Base-by-base conservation (phyloP, 257 asterid species). In the Scutellaria minor region DNA sequence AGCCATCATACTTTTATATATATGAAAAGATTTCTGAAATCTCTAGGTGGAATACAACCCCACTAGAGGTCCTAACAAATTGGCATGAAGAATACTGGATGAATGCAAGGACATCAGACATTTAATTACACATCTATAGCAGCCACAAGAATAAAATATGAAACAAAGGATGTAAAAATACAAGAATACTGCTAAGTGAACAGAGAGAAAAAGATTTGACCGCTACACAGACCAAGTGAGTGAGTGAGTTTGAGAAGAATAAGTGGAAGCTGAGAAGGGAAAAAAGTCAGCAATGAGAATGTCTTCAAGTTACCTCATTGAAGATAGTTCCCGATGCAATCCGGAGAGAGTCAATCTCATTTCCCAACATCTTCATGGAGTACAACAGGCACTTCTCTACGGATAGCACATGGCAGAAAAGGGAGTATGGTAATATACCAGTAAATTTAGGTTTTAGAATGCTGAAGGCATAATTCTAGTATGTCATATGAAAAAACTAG, bases 291-390 rank as follows among this genome's bases (percentile, higher is more conserved):
- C 50, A 52, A 56, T 8, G 35, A 66, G n/a, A 70, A 42, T 70
- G 66, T 57, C 60, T 63, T 69, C 3, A 27, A 11, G 68, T 66
- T 78, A 94, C 98, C 98, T 91, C 96, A 57, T 94, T 94, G 76
- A 80, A 89, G 79, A 94, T 94, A 27, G 99, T 94, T 64, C 99
- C 99, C 15, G 99, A 91, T 72, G 99, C 99, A 71, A 94, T 73
- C 5, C 51, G 80, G 80, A 94, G 92, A 70, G 90, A 77, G 66
- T 85, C 90, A 78, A 85, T 84, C 65, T 85, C 84, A 62, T 84
- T 62, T 46, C 97, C 97, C 69, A 85, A 87, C 82, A 91, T 89
- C 75, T 85, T 82, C 99, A 94, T 89, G 70, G 97, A 86, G 85
- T 91, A 94, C 86, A 94, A 74, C 44, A 94, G 87, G 80, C 96